Evolutionary conservation across 805 yeast genomes (phyloP).

Genomic region (Wickerhamomyces bovis): DNA sequence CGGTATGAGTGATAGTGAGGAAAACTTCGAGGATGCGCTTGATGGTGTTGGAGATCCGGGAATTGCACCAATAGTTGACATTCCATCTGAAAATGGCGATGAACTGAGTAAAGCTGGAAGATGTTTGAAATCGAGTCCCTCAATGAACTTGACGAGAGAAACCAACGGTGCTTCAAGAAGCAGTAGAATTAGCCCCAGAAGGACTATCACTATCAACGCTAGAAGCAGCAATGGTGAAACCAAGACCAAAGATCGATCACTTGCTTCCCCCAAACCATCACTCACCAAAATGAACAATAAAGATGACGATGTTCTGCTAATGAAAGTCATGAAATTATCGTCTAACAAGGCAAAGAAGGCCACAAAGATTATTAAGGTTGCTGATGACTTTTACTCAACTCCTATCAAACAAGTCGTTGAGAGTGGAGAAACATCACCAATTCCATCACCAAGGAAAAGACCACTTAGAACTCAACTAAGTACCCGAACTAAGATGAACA

Average conservation of each 20-base stretch:
- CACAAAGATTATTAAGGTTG: not conserved
- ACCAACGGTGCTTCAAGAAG: not conserved
- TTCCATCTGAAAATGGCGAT: not conserved
- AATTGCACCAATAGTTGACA: not conserved
- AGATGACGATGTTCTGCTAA: not conserved
- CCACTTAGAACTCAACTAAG: not conserved
- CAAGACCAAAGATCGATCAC: not conserved
- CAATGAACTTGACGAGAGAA: not conserved
- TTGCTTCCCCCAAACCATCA: not conserved
- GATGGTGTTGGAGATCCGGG: not conserved
- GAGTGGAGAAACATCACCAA: not conserved
- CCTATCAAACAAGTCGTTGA: not conserved
- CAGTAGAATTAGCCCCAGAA: not conserved
- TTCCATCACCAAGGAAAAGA: not conserved
- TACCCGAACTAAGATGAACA: not conserved
- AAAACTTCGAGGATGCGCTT: not conserved
- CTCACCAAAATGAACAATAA: not conserved
- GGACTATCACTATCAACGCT: not conserved
- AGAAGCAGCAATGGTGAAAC: not conserved
- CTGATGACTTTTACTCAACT: not conserved
- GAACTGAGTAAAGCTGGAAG: not conserved
- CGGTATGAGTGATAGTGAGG: not conserved
- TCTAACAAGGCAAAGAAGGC: not conserved
- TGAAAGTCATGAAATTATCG: not conserved
- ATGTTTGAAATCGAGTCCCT: not conserved